A percentile compares a stretch with the other conserved stretches of the same genome.
Conservation (phyloP, 1,139 yeast species). For the Geotrichum citri-aurantii region DNA sequence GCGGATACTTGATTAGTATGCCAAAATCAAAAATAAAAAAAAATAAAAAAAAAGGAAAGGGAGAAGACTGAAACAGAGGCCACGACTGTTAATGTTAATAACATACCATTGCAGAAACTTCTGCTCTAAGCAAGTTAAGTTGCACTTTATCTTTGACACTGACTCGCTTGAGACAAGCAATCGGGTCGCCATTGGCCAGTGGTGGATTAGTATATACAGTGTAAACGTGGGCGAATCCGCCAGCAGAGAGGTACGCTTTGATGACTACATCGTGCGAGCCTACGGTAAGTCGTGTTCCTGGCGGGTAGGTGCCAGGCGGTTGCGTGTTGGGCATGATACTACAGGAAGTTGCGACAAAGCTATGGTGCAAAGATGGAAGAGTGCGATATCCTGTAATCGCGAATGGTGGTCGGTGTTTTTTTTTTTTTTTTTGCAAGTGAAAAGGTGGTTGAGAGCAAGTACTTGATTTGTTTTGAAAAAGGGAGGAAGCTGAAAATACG, state of each 20-base stretch:
- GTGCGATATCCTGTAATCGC: background rate
- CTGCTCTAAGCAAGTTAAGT: constrained; percentile 61
- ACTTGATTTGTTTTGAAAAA: background rate
- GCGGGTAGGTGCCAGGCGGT: constrained; percentile 50
- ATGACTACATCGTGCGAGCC: constrained; percentile 59
- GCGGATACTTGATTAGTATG: background rate
- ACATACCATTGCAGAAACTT: constrained; percentile 66
- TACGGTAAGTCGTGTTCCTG: constrained; percentile 62
- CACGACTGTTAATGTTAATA: background rate
- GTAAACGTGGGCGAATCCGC: constrained; percentile 80
- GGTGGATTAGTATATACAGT: constrained; percentile 53
- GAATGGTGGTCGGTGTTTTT: background rate
- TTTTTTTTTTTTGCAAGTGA: background rate
- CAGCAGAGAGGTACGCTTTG: constrained; percentile 57
- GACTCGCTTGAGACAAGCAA: constrained; percentile 66
- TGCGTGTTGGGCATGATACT: constrained; percentile 6
- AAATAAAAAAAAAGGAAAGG: background rate
- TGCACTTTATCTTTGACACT: constrained; percentile 70
- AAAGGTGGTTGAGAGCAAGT: background rate
- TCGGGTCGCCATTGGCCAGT: constrained; percentile 25
- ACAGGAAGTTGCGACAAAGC: background rate
- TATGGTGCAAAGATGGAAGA: background rate
- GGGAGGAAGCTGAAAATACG: background rate
- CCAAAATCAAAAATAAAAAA: background rate
- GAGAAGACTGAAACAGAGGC: background rate